phyloP scores from a whole-genome alignment of 2,329 filamentous ascomycete species.

The Claviceps purpurea region DNA sequence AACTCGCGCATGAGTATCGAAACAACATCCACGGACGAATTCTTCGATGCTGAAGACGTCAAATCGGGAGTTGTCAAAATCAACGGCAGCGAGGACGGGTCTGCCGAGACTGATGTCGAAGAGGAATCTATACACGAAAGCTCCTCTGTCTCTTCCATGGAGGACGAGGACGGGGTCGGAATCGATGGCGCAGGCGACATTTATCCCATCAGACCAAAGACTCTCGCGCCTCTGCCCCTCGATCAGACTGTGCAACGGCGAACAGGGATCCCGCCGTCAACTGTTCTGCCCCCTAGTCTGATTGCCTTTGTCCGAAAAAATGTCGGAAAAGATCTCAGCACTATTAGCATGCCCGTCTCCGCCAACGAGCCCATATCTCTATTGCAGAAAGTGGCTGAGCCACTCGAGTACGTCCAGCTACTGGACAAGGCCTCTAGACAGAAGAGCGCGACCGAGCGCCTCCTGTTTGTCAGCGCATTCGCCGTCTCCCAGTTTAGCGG shows the following conservation, averaged over 20 bases:
- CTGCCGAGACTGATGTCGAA: slow-evolving; percentile 8
- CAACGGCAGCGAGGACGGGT: slow-evolving; percentile 53
- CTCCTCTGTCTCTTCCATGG: slow-evolving; percentile 46
- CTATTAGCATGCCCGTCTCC: slow-evolving; percentile 94
- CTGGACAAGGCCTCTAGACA: slow-evolving; percentile 61
- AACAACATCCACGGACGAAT: slow-evolving; percentile 71
- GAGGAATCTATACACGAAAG: slow-evolving; percentile 24
- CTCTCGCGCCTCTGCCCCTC: slow-evolving; percentile 64
- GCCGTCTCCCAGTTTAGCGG: slow-evolving; percentile 78
- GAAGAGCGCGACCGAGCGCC: slow-evolving; percentile 48
- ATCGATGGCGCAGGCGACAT: slow-evolving; percentile 48
- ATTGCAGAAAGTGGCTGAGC: slow-evolving; percentile 78
- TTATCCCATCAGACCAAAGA: slow-evolving; percentile 66
- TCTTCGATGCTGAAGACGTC: slow-evolving; percentile 73
- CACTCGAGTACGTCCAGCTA: slow-evolving; percentile 78
- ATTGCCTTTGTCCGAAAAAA: slow-evolving; percentile 95
- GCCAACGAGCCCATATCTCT: slow-evolving; percentile 86
- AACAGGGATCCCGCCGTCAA: slow-evolving; percentile 56
- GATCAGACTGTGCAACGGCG: slow-evolving; percentile 51
- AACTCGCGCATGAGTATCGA: slow-evolving; percentile 56
- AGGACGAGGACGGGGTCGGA: slow-evolving; percentile 42
- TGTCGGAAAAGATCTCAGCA: slow-evolving; percentile 92
- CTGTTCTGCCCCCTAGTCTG: slow-evolving; percentile 71
- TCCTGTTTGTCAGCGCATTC: slow-evolving; percentile 80
- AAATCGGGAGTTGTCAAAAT: slow-evolving; percentile 63